Evolutionary conservation across 208 protist species (phyloP), one percentile per base, ranked within the genome.

Genomic region (Leishmania guyanensis): DNA sequence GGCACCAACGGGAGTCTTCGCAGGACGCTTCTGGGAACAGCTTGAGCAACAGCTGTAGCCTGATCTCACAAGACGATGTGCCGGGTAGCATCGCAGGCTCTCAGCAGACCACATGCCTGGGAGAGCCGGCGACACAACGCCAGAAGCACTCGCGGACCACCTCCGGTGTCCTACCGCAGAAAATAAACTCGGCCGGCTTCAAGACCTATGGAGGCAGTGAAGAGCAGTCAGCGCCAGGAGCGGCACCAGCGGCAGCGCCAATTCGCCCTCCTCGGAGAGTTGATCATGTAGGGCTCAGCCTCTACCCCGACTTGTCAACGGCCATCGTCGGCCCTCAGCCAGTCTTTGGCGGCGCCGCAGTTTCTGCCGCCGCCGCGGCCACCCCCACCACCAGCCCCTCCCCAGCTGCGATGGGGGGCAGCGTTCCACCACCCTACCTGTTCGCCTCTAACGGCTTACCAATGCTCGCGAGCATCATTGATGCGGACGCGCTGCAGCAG

Each of bases 301-400:
- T 87, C 48, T 87, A 80, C 76, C 66, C 76, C 5, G 80, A 84
- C 6, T 43, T 84, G 14, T 70, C 54, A 33, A 53, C 79, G 1
- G 79, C 56, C 2, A 77, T 79, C 33, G 75, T 81, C n/a, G 84
- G 84, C 1, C 84, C 84, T 29, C 84, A 87, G 84, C 84, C 84
- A 1, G 75, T 87, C 43, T 87, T 84, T 73, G 84, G 84, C n/a
- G 84, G 84, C n/a, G 77, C 65, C 22, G 75, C 79, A 12, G 3
- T 84, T 46, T 51, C 54, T 9, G 2, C 58, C 20, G 22, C 39
- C 46, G 12, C 10, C 1, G 4, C 60, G 29, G 39, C 39, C 22
- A 1, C 33, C 33, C 0, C 29, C 5, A 6, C 46, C 33, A 10
- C 6, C 48, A 70, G 22, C 43, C 9, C 46, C 26, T 54, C 68